These are phyloP conservation scores for Herpetospermum pedunculosum DNA, from an alignment of 306 rosid genomes.

Conservation along the genomic window DNA sequence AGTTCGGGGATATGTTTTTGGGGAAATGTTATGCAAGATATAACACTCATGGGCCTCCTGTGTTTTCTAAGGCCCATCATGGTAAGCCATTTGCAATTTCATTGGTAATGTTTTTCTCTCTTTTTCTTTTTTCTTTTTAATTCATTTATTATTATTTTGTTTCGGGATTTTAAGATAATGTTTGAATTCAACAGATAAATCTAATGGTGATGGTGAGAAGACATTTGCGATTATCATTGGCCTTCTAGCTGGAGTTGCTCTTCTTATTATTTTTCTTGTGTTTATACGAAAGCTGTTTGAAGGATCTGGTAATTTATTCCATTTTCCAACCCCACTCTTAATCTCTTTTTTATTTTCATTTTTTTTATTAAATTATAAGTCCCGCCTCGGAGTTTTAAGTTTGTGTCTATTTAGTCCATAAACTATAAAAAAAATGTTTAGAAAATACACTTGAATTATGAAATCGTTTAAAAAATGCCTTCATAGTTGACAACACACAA, in stretches of 20 bases:
- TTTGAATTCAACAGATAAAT: conserved; percentile 33
- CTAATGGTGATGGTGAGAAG: conserved; percentile 47
- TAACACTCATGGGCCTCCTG: background rate
- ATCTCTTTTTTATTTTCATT: no score
- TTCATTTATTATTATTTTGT: background rate
- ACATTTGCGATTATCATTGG: conserved; percentile 90
- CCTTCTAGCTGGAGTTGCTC: conserved; percentile 71
- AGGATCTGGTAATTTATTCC: conserved; percentile 39
- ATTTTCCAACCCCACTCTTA: background rate
- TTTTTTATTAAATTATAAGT: no score
- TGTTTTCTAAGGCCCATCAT: background rate
- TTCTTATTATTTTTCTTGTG: conserved; percentile 60
- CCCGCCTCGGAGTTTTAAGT: no score
- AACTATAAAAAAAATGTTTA: no score
- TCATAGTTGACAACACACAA: no score
- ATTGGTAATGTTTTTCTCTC: background rate
- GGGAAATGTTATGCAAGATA: background rate
- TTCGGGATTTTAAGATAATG: background rate
- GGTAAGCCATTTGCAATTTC: conserved; percentile 5
- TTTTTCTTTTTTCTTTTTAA: background rate
- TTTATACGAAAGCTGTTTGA: conserved; percentile 54
- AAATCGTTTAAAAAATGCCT: no score
- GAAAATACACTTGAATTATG: no score
- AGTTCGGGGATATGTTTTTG: conserved; percentile 3
- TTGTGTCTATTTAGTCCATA: no score